Evolutionary conservation across 345 rosid genomes (phyloP).

Genomic region (Gynandropsis gynandra): DNA sequence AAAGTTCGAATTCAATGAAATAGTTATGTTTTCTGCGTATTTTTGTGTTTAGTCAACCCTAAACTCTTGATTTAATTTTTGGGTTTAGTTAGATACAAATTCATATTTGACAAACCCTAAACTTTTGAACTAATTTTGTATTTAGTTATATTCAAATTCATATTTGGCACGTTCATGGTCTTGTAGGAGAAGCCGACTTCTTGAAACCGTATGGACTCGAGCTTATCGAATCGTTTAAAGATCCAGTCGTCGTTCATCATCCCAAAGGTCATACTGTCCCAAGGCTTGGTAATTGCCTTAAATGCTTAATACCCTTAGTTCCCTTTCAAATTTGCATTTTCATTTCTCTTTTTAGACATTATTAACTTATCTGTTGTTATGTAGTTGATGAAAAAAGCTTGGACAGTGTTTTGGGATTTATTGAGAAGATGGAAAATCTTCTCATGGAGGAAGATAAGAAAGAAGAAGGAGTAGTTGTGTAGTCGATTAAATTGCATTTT

Average conservation of each 20-base stretch:
- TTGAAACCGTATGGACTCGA: conserved; percentile 47
- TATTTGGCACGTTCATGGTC: no score
- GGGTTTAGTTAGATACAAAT: no score
- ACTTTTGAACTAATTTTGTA: no score
- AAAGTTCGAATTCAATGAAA: background rate
- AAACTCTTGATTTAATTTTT: no score
- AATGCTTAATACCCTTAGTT: background rate
- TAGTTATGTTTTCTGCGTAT: background rate
- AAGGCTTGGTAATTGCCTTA: conserved; percentile 57
- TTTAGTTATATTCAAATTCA: no score
- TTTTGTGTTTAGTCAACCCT: no score
- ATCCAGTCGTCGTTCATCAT: conserved; percentile 48
- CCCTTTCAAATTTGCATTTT: background rate
- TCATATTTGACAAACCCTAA: no score
- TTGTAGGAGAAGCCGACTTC: conserved; percentile 59
- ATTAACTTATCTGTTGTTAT: background rate
- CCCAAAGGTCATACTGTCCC: conserved; percentile 76
- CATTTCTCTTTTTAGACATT: background rate
- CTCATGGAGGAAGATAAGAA: conserved; percentile 17
- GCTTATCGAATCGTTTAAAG: conserved; percentile 37
- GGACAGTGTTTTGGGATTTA: conserved; percentile 28
- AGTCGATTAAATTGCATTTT: background rate
- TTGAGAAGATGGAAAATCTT: conserved; percentile 30
- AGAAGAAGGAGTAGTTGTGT: background rate
- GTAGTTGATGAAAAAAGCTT: conserved; percentile 44